These are phyloP conservation scores for Curvularia eragrostidis DNA, from an alignment of 2,329 filamentous ascomycete species.

Conservation along the genomic window DNA sequence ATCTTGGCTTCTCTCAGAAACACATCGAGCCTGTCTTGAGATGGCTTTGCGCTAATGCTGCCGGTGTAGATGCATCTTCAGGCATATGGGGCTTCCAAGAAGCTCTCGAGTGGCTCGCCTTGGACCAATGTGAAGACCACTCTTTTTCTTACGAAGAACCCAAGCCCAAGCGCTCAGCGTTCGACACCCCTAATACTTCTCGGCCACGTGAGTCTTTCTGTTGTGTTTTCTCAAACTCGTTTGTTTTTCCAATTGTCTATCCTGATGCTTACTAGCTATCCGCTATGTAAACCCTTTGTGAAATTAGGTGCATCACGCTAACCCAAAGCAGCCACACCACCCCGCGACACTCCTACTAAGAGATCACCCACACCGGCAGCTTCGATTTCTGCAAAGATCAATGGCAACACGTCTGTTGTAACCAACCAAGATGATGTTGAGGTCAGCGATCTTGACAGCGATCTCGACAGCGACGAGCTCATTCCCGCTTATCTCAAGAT, in stretches of 20 bases:
- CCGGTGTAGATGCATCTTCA: conserved; percentile 59
- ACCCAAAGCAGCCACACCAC: conserved; percentile 14
- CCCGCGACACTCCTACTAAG: conserved; percentile 6
- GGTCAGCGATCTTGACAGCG: conserved; percentile 59
- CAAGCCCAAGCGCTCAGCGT: conserved; percentile 25
- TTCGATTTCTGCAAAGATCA: conserved; percentile 5
- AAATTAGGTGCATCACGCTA: not conserved
- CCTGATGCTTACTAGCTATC: not conserved
- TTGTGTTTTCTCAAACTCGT: not conserved
- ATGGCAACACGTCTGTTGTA: conserved; percentile 11
- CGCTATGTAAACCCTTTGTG: not conserved
- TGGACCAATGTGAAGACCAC: conserved; percentile 72
- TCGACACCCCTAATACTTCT: conserved; percentile 31
- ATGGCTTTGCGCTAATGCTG: conserved; percentile 48
- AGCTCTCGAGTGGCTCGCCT: conserved; percentile 87
- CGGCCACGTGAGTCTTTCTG: conserved; percentile 34
- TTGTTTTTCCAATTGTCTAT: too few species aligned
- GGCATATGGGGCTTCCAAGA: conserved; percentile 86
- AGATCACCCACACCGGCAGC: not conserved
- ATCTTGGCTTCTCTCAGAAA: conserved; percentile 68
- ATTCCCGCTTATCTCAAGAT: conserved; percentile 78
- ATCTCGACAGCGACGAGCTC: conserved; percentile 58
- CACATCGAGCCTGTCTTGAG: conserved; percentile 41
- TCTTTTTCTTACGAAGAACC: conserved; percentile 71
- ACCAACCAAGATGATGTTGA: conserved; percentile 43